phyloP scores from a whole-genome alignment of 2,329 filamentous ascomycete species.

The Clonostachys sp. region DNA sequence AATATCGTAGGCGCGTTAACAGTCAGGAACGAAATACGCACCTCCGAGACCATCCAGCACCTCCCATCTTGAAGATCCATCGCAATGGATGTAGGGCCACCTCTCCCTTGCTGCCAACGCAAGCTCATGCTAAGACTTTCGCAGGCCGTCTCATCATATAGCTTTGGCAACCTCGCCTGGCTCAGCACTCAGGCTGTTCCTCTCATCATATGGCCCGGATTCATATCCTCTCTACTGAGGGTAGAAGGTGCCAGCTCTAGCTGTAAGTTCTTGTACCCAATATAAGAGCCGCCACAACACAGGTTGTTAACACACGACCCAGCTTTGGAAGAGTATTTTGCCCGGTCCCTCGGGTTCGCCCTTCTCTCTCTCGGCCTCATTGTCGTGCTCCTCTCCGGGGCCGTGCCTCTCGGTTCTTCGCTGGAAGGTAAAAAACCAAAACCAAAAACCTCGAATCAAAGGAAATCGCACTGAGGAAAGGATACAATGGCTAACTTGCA shows the following conservation, averaged over 20 bases:
- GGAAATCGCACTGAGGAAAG: not conserved
- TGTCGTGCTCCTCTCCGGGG: constrained; percentile 65
- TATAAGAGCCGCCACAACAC: not conserved
- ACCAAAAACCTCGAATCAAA: not conserved
- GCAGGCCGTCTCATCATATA: constrained; percentile 45
- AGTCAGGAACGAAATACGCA: too few species aligned
- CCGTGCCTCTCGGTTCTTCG: constrained; percentile 58
- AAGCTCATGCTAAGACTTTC: not conserved
- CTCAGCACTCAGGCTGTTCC: constrained; percentile 40
- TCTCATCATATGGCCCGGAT: constrained; percentile 40
- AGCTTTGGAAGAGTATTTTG: constrained; percentile 51
- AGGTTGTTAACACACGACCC: not conserved
- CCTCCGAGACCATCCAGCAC: too few species aligned
- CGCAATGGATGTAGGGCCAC: constrained; percentile 1
- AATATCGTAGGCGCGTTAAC: too few species aligned
- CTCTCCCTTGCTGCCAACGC: too few species aligned
- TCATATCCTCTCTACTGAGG: constrained; percentile 37
- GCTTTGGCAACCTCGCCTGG: constrained; percentile 47
- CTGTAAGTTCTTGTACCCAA: not conserved
- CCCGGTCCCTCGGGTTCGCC: constrained; percentile 63
- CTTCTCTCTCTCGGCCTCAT: constrained; percentile 61
- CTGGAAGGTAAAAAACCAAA: constrained; percentile 23
- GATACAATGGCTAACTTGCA: not conserved
- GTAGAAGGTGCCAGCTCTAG: constrained; percentile 1
- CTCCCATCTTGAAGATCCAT: too few species aligned